These are phyloP conservation scores for Effrenium voratum DNA, from an alignment of 73 alveolate species.

Conservation along the genomic window DNA sequence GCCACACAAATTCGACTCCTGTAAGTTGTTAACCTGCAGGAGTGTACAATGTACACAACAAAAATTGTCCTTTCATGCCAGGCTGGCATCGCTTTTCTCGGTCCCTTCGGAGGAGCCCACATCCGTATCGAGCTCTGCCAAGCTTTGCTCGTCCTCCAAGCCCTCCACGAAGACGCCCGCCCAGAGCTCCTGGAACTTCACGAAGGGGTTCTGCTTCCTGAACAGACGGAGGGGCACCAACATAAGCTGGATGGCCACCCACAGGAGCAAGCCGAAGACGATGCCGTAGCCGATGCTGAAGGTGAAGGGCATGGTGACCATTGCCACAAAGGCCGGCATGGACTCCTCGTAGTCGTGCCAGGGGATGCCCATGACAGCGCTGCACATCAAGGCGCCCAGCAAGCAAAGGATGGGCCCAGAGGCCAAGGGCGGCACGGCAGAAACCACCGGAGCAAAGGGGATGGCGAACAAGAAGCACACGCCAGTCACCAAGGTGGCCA, in stretches of 20 bases:
- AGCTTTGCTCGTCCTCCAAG: background rate
- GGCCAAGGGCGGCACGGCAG: conserved; percentile 70
- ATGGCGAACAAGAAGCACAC: conserved; percentile 68
- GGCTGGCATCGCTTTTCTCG: no score
- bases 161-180: conserved; percentile 57
- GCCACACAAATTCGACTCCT: no score
- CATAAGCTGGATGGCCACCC: conserved; percentile 43
- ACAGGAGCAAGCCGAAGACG: conserved; percentile 40
- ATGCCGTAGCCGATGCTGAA: conserved; percentile 83
- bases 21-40: no score
- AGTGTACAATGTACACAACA: no score
- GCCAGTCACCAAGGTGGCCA: conserved; percentile 65
- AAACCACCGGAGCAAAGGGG: conserved; percentile 78
- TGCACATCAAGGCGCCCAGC: conserved; percentile 68
- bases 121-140: background rate
- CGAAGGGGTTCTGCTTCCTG: conserved; percentile 31
- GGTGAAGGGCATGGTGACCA: conserved; percentile 64
- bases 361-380: conserved; percentile 42
- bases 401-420: conserved; percentile 81
- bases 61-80: no score
- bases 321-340: conserved; percentile 55
- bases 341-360: conserved; percentile 71
- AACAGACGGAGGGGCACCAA: conserved; percentile 44
- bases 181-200: conserved; percentile 26
- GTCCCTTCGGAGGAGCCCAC: no score